A percentile compares a stretch with the other conserved stretches of the same genome.
Conservation (phyloP, 2,329 filamentous ascomycete species). For the Claviceps pazoutovae region DNA sequence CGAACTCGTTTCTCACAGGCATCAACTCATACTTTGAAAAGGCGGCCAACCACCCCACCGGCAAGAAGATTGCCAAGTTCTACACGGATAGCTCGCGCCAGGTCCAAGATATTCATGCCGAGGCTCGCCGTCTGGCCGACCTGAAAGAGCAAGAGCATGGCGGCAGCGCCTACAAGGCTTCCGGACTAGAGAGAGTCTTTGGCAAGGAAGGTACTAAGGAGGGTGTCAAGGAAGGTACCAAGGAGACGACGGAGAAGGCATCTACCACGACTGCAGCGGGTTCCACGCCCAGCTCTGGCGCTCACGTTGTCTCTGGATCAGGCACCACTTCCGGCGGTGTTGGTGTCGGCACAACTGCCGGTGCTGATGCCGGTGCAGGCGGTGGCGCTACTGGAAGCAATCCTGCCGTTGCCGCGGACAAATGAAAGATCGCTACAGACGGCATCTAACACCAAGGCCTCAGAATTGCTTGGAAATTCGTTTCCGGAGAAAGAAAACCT, state of each 20-base stretch:
- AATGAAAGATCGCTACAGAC: too few relatives aligned
- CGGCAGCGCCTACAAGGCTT: constrained; percentile 44
- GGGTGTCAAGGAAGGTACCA: constrained; percentile 3
- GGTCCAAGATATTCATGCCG: constrained; percentile 83
- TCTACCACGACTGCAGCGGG: constrained; percentile 9
- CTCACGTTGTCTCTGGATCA: neutral
- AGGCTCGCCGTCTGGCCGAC: constrained; percentile 77
- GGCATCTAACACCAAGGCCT: constrained; percentile 13
- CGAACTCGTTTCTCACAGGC: constrained; percentile 48
- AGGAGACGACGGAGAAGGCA: constrained; percentile 6
- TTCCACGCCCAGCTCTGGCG: neutral
- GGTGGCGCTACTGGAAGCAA: constrained; percentile 4
- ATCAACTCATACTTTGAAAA: constrained; percentile 89
- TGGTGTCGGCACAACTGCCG: neutral
- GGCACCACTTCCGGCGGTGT: neutral
- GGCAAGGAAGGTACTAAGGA: constrained; percentile 34
- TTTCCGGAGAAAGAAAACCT: too few relatives aligned
- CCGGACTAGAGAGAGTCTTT: constrained; percentile 43
- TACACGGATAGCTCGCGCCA: constrained; percentile 77
- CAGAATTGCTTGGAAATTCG: neutral
- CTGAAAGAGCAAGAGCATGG: constrained; percentile 60
- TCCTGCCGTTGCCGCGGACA: constrained; percentile 7
- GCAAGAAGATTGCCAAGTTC: constrained; percentile 76
- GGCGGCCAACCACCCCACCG: constrained; percentile 73
- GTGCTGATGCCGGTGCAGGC: constrained; percentile 1